A percentile compares a stretch with the other conserved stretches of the same genome.
phyloP scores from a whole-genome alignment of 2,329 filamentous ascomycete species.

The Gaeumannomyces tritici region DNA sequence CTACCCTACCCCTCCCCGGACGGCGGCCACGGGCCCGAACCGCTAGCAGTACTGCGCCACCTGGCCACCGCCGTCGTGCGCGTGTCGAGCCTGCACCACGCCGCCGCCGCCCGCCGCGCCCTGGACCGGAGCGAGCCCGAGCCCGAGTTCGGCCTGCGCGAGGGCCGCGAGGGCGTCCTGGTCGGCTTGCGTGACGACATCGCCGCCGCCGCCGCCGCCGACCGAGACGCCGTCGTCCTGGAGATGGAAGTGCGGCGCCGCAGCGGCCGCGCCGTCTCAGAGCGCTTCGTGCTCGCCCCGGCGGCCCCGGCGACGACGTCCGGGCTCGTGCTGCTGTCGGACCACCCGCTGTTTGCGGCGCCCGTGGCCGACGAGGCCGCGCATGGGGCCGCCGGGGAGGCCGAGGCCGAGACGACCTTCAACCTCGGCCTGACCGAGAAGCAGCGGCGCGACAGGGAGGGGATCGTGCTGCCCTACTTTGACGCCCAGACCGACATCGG shows the following conservation, averaged over 20 bases:
- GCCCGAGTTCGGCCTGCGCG: constrained; percentile 69
- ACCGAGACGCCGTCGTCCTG: constrained; percentile 52
- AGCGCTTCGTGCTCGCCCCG: constrained; percentile 48
- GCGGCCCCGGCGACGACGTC: constrained; percentile 12
- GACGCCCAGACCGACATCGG: constrained; percentile 81
- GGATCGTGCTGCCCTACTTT: constrained; percentile 89
- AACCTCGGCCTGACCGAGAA: constrained; percentile 81
- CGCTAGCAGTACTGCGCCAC: constrained; percentile 66
- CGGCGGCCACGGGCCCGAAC: constrained; percentile 49
- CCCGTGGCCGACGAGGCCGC: constrained; percentile 23
- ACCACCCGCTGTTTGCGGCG: constrained; percentile 61
- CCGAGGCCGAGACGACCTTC: constrained; percentile 67
- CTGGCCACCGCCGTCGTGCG: constrained; percentile 82
- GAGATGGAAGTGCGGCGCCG: constrained; percentile 81
- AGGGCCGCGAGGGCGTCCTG: constrained; percentile 70
- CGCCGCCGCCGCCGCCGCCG: constrained; percentile 6
- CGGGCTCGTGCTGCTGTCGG: constrained; percentile 54
- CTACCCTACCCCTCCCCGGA: constrained; percentile 25
- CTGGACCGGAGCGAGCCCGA: constrained; percentile 63
- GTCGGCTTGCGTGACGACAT: constrained; percentile 43
- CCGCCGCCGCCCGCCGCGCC: constrained; percentile 65
- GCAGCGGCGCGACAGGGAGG: constrained; percentile 77
- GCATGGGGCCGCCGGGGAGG: constrained; percentile 29
- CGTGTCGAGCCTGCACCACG: constrained; percentile 63
- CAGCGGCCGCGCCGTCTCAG: constrained; percentile 67